Conservation (phyloP, 805 yeast species). For the Debaryomyces hansenii region DNA sequence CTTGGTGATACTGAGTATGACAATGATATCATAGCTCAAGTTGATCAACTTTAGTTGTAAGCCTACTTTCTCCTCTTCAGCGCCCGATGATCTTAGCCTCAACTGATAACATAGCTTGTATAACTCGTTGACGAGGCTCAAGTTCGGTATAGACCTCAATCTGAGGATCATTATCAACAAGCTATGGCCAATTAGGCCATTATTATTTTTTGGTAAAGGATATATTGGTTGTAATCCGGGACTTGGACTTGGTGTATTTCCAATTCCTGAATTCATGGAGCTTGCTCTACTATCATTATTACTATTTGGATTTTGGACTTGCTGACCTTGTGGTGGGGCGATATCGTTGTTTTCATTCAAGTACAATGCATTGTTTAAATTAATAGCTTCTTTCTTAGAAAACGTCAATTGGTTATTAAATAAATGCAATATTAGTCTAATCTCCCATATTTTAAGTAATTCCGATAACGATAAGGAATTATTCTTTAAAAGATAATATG, state of each 20-base stretch:
- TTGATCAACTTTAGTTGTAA: constrained; percentile 20
- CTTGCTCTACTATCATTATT: not conserved
- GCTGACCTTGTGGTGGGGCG: constrained; percentile 2
- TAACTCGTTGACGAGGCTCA: constrained; percentile 42
- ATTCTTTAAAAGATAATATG: constrained; percentile 13
- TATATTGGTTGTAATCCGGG: constrained; percentile 17
- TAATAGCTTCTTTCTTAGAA: constrained; percentile 39
- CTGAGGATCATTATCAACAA: constrained; percentile 36
- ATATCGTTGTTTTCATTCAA: constrained; percentile 25
- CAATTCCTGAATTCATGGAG: not conserved
- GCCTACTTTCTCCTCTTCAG: not conserved
- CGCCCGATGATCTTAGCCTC: constrained; percentile 19
- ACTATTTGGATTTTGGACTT: not conserved
- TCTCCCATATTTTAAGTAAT: constrained; percentile 32
- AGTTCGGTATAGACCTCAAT: constrained; percentile 43
- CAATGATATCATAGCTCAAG: constrained; percentile 33
- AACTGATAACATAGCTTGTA: constrained; percentile 43
- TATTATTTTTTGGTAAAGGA: constrained; percentile 40
- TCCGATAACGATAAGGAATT: constrained; percentile 8
- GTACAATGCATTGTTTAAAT: constrained; percentile 35
- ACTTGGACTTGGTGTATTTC: not conserved
- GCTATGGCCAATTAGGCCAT: constrained; percentile 23
- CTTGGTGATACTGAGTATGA: constrained; percentile 28
- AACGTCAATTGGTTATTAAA: constrained; percentile 27
- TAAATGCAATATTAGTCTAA: constrained; percentile 29